phyloP scores from a whole-genome alignment of 805 yeast species.

The Blastobotrys robertii region DNA sequence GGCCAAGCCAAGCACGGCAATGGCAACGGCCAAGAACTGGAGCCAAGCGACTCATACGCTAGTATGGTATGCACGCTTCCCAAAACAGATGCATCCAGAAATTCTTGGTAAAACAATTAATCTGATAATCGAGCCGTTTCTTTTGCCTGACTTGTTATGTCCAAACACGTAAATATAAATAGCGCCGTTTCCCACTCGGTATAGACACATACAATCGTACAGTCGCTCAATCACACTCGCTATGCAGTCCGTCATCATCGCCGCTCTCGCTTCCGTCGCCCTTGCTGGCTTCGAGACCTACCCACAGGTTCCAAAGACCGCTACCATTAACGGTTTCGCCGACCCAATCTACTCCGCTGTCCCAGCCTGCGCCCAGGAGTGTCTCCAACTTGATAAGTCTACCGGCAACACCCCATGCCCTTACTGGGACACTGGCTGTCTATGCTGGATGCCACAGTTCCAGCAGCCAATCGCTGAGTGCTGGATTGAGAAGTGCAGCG shows the following conservation, averaged over 20 bases:
- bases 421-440: conserved; percentile 44
- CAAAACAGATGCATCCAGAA: not conserved
- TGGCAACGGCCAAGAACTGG: too few relatives aligned
- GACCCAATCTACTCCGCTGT: conserved; percentile 31
- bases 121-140: not conserved
- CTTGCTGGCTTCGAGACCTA: conserved; percentile 25
- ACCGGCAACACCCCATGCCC: conserved; percentile 39
- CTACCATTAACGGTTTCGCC: conserved; percentile 39
- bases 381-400: conserved; percentile 12
- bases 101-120: not conserved
- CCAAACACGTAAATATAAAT: not conserved
- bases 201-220: not conserved
- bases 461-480: conserved; percentile 36
- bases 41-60: too few relatives aligned
- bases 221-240: not conserved
- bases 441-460: conserved; percentile 41
- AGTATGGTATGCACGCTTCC: not conserved
- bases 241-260: not conserved
- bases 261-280: conserved; percentile 4
- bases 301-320: conserved; percentile 38
- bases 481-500: conserved; percentile 32
- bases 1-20: too few relatives aligned
- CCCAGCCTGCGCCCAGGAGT: conserved; percentile 36
- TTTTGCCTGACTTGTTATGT: not conserved
- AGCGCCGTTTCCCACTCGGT: not conserved